Conservation (phyloP, 2,329 filamentous ascomycete genomes). For the Cladosporium sp. region DNA sequence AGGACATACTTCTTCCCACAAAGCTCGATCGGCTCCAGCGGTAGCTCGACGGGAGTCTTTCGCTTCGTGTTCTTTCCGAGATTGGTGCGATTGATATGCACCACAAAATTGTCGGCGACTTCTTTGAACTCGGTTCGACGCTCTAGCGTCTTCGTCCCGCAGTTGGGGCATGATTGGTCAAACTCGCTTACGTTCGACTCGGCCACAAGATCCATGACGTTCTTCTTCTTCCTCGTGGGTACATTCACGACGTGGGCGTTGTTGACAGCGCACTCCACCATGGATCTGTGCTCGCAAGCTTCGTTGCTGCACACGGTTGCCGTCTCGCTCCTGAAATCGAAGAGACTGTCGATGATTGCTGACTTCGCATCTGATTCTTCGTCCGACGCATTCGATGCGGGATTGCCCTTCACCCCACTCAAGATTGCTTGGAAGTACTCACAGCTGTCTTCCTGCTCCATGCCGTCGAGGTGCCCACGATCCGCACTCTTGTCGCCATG, state of each 20-base stretch:
- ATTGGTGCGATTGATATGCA: conserved; percentile 11
- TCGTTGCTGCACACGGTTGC: conserved; percentile 3
- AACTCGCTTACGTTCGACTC: conserved; percentile 1
- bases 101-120: conserved; percentile 11
- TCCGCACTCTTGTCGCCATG: conserved; percentile 3
- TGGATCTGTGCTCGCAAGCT: conserved; percentile 7
- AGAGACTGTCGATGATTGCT: conserved; percentile 10
- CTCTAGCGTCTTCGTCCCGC: neutral
- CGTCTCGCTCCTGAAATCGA: conserved; percentile 10
- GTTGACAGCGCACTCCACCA: neutral
- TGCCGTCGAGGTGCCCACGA: conserved; percentile 10
- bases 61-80: neutral
- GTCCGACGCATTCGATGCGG: neutral
- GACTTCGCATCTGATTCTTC: neutral
- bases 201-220: neutral
- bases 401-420: conserved; percentile 1
- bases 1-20: conserved; percentile 11
- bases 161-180: conserved; percentile 6
- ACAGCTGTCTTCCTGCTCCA: conserved; percentile 16
- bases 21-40: neutral
- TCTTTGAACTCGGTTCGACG: neutral
- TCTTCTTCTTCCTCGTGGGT: neutral
- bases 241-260: conserved; percentile 8
- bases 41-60: conserved; percentile 8
- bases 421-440: conserved; percentile 17